Percentiles rank a stretch among this genome's conserved stretches.
phyloP scores from a whole-genome alignment of 441 rosid genomes.

The Populus hybrid region DNA sequence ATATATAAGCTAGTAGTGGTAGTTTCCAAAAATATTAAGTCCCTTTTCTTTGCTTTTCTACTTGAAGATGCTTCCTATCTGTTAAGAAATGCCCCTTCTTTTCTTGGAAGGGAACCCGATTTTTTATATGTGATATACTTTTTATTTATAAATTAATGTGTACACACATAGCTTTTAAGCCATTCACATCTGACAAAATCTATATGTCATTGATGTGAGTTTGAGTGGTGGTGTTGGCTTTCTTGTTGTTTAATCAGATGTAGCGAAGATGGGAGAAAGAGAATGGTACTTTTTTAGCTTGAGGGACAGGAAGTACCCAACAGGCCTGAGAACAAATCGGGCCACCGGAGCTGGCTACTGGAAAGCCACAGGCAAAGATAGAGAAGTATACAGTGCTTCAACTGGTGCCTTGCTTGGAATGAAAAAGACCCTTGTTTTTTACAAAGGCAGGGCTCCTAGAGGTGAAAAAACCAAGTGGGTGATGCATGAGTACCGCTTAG shows the following conservation, averaged over 20 bases:
- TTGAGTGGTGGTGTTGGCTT: not conserved
- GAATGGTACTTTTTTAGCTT: constrained; percentile 97
- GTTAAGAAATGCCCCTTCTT: too few species aligned
- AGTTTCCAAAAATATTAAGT: not conserved
- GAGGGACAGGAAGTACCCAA: constrained; percentile 97
- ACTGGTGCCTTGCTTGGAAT: constrained; percentile 65
- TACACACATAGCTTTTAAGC: too few species aligned
- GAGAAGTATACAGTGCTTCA: constrained; percentile 62
- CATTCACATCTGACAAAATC: constrained; percentile 1
- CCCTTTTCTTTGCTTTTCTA: not conserved
- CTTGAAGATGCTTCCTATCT: not conserved
- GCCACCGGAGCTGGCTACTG: constrained; percentile 97
- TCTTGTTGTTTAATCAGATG: constrained; percentile 36
- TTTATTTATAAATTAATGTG: too few species aligned
- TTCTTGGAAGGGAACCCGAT: not conserved
- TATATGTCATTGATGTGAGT: not conserved
- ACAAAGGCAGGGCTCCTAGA: constrained; percentile 92
- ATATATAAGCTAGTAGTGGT: too few species aligned
- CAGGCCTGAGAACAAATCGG: constrained; percentile 88
- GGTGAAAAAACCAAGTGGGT: constrained; percentile 99
- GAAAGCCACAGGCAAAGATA: constrained; percentile 98
- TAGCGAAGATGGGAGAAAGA: constrained; percentile 89
- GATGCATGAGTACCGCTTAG: constrained; percentile 98
- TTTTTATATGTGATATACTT: too few species aligned
- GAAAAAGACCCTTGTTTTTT: constrained; percentile 95